Evolutionary conservation across 1,284 basidiomycete genomes (phyloP).

Genomic region (Vanrija sp.): DNA sequence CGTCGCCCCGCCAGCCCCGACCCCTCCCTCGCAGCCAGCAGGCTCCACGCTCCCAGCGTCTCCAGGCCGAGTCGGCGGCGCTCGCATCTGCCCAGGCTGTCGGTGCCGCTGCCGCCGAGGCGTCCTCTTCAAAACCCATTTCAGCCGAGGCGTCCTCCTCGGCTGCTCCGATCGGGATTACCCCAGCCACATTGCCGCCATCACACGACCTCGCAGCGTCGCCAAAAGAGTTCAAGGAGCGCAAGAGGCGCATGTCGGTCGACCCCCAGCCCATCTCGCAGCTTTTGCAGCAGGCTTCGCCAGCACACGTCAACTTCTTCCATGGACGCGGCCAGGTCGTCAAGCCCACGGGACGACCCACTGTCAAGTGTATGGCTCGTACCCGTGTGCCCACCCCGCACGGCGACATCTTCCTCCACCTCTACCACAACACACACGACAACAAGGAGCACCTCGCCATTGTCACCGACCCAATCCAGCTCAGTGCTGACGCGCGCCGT

Average conservation of each 20-base stretch:
- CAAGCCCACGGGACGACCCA: conserved; percentile 16
- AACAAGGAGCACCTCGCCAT: conserved; percentile 98
- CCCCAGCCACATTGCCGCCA: background rate
- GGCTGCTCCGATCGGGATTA: background rate
- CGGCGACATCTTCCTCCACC: conserved; percentile 86
- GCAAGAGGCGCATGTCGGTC: conserved; percentile 42
- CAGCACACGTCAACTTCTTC: conserved; percentile 16
- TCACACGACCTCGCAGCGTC: background rate
- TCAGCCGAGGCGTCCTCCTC: background rate
- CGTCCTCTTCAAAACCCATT: background rate
- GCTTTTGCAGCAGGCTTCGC: conserved; percentile 34
- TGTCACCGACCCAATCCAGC: conserved; percentile 85
- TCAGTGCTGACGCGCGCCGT: conserved; percentile 49
- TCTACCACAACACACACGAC: conserved; percentile 74
- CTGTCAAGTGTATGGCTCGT: conserved; percentile 76
- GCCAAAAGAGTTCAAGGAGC: conserved; percentile 3
- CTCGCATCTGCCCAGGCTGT: conserved; percentile 2
- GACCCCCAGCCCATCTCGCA: conserved; percentile 43
- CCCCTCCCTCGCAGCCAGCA: conserved; percentile 31
- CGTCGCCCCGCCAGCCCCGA: conserved; percentile 24
- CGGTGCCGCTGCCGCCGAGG: background rate
- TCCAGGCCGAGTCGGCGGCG: conserved; percentile 16
- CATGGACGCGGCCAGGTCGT: conserved; percentile 12
- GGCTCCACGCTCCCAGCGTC: conserved; percentile 42
- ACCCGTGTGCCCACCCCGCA: conserved; percentile 96